Percentiles rank a stretch among this genome's conserved stretches.
Evolutionary conservation across 2,329 filamentous ascomycete species (phyloP).

Genomic region (Pezicula radicicola): DNA sequence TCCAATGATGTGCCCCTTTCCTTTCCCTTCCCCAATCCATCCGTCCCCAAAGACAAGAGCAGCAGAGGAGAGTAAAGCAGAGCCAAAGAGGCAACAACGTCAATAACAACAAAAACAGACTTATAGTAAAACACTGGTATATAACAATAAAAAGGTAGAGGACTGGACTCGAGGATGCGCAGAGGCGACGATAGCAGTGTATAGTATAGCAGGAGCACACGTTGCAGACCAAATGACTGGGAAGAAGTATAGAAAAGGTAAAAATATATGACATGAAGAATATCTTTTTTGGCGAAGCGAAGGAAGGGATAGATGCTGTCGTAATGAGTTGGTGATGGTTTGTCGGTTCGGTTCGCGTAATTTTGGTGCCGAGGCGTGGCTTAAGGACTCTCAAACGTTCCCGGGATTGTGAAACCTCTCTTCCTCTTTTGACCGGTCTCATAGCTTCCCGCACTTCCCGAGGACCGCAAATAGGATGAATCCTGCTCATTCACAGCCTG

Average conservation of each 20-base stretch:
- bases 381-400: conserved; percentile 18
- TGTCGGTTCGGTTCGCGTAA: background rate
- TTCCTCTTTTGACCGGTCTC: conserved; percentile 25
- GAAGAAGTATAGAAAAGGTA: background rate
- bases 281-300: too few relatives aligned
- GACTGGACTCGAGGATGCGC: background rate
- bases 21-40: too few relatives aligned
- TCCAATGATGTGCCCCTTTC: too few relatives aligned
- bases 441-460: conserved; percentile 15
- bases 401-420: conserved; percentile 24
- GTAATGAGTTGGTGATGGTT: background rate
- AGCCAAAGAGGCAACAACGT: background rate
- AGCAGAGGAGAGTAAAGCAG: background rate
- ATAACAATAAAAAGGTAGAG: conserved; percentile 2
- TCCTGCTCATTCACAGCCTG: conserved; percentile 20
- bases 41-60: background rate
- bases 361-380: background rate
- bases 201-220: background rate
- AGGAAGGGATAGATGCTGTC: background rate
- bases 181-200: background rate
- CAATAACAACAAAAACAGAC: background rate
- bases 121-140: conserved; percentile 13
- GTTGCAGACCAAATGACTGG: background rate
- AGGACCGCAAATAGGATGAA: conserved; percentile 14
- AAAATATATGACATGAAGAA: background rate